Base-by-base conservation (phyloP, 2,329 filamentous ascomycete species). In the Coniosporium tulheliwenetii region DNA sequence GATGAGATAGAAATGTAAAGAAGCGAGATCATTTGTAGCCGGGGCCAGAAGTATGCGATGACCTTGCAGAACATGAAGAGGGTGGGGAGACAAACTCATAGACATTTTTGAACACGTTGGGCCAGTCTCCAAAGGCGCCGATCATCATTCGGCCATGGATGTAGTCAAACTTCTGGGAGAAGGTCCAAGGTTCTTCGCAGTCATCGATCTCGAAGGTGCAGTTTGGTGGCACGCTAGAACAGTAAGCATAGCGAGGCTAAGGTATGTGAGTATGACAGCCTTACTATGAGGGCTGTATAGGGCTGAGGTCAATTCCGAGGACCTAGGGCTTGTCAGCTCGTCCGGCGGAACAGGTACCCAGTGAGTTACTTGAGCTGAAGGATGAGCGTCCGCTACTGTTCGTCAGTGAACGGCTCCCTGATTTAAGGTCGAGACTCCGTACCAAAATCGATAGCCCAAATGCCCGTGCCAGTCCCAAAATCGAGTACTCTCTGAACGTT, bases 151-250 rank as follows among this genome's bases (percentile, higher is more conserved):
- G 49, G 58, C 65, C 49, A 65, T 69, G 62, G 65, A 79, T 67
- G 45, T 71, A 66, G 52, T 79, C 74, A 50, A 72, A 77, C 10
- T 53, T 54, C 40, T 68, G 60, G 3, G 62, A 55, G 39, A 70
- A 72, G 26, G 65, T 55, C 77, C 77, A 81, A 8, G 71, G 64
- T 37, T 70, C 63, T 46, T 78, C 73, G 39, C 69, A 67, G 50
- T 80, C 75, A 48, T 80, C 76, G 8, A 81, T 66, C 43, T 77
- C 61, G 57, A 79, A 79, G 7, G 63, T 64, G n/a, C 74, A 64
- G 50, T 79, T 79, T 9, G 70, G 65, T 12, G 74, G 76, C 10
- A 78, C 63, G 50, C 67, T 66, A 15, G 4, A 36, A 40, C 13
- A 8, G 38, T 43, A 32, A 49, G 38, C 41, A 26, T 26, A 26